Evolutionary conservation across 352 stramenopile species (phyloP).

Genomic region (Globisporangium nagaii): DNA sequence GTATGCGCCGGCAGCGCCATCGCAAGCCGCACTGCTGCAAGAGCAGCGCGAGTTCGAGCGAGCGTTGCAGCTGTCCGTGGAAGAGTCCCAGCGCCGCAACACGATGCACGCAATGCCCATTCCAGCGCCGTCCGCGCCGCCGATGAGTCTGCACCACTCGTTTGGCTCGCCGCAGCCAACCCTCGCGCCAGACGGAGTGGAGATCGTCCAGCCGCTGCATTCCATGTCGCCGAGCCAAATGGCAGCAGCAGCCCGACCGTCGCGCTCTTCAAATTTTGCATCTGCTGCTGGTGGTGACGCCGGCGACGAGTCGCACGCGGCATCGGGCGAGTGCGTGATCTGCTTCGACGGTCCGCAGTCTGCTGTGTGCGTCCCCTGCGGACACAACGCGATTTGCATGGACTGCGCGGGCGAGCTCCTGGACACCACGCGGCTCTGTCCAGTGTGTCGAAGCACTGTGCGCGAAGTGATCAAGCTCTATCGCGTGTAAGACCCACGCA

Average conservation of each 20-base stretch:
- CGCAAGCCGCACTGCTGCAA: constrained; percentile 21
- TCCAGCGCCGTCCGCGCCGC: constrained; percentile 27
- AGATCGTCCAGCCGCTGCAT: constrained; percentile 63
- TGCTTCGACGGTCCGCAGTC: constrained; percentile 77
- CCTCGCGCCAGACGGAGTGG: constrained; percentile 61
- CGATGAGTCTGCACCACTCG: constrained; percentile 15
- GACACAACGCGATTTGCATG: constrained; percentile 86
- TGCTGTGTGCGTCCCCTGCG: constrained; percentile 77
- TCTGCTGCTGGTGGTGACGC: background rate
- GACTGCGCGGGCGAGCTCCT: constrained; percentile 65
- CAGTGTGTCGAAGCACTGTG: constrained; percentile 69
- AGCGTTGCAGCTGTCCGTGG: constrained; percentile 45
- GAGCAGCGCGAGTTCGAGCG: constrained; percentile 57
- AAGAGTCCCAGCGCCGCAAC: constrained; percentile 35
- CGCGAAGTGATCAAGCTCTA: constrained; percentile 77
- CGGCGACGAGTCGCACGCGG: constrained; percentile 1
- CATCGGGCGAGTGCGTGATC: constrained; percentile 60
- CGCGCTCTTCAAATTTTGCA: background rate
- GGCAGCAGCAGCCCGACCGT: constrained; percentile 1
- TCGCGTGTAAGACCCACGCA: constrained; percentile 33
- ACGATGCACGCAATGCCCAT: background rate
- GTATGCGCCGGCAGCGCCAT: constrained; percentile 1
- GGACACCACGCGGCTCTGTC: constrained; percentile 53
- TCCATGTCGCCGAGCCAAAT: background rate
- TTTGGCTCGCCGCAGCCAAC: constrained; percentile 33